Base-by-base conservation (phyloP, 2,329 filamentous ascomycete species). In the Cercospora citrullina region DNA sequence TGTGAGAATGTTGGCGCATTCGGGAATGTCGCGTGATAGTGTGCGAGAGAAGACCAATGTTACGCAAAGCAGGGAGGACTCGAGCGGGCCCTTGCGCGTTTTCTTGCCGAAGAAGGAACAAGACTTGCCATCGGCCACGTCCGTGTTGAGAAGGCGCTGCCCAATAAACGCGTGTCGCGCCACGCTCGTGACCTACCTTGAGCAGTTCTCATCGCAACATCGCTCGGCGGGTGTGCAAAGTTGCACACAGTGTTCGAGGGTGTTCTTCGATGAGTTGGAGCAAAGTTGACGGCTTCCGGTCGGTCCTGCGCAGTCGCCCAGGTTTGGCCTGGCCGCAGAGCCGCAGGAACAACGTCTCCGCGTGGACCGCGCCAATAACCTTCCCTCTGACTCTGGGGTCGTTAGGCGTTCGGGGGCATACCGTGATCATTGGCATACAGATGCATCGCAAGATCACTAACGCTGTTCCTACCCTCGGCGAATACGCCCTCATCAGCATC, bases 11-110 rank as follows among this genome's bases (percentile, higher is more conserved):
- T 58, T 48, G 48, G 57, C 28, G 31, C 63, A 60, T 59, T 60
- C 63, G 18, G 18, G 26, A 53, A 65, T 60, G 63, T 58, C 55
- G 55, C 55, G 55, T 58, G 55, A 31, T 16, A 26, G 60, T 33
- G 61, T 23, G 45, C 1, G 60, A 55, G 39, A 14, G 60, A 14
- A 48, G 28, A 36, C 18, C 6, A 14, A 55, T 55, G 42, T 55
- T 55, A 18, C n/a, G 45, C 45, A 53, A 30, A 23, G 21, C 55
- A 60, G 53, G 42, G 36, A 65, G 53, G 31, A 12, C 42, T 58
- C 10, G 26, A 23, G 55, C 55, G 55, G 55, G 30, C 55, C 55
- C 48, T 55, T 28, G 48, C 23, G 48, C 48, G 48, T 55, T 55
- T 55, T 55, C 23, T 30, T 36, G 55, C 55, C 55, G 55, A 59